Percentiles rank a stretch among this genome's conserved stretches.
phyloP scores from a whole-genome alignment of 192 early-diverging fungal species.

The Coemansia pectinata region DNA sequence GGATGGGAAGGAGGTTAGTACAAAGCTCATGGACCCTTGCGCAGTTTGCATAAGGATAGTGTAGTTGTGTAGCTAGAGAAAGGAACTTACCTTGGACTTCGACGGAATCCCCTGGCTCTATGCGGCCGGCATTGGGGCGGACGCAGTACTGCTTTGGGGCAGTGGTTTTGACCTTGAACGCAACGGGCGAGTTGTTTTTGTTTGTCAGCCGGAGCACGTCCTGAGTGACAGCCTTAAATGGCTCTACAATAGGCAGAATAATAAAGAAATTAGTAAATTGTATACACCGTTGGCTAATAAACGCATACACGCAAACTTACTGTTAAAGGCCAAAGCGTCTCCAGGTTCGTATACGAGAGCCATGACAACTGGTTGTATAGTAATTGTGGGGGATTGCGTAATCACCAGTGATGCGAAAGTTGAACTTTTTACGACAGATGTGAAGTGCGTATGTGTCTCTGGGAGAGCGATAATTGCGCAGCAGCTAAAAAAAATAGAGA shows the following conservation, averaged over 20 bases:
- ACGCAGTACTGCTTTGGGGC: slow-evolving; percentile 98
- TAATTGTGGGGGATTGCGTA: neutral
- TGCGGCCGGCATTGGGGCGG: slow-evolving; percentile 84
- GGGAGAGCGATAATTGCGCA: neutral
- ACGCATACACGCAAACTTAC: slow-evolving; percentile 49
- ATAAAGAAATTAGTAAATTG: neutral
- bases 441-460: neutral
- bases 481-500: neutral
- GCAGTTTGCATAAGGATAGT: neutral
- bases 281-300: neutral
- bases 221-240: slow-evolving; percentile 63
- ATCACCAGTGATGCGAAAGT: slow-evolving; percentile 3
- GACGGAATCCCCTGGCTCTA: slow-evolving; percentile 65
- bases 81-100: slow-evolving; percentile 72
- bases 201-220: slow-evolving; percentile 64
- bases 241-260: slow-evolving; percentile 47
- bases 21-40: neutral
- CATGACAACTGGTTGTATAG: slow-evolving; percentile 35
- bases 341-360: slow-evolving; percentile 63
- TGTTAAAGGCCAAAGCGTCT: slow-evolving; percentile 58
- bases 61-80: neutral
- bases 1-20: neutral
- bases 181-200: slow-evolving; percentile 65
- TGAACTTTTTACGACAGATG: slow-evolving; percentile 1
- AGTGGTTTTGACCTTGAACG: slow-evolving; percentile 99